Evolutionary conservation across 495 filamentous ascomycete genomes (phyloP), one percentile per base, ranked within the genome.

Genomic region (Polyplosphaeria fusca): DNA sequence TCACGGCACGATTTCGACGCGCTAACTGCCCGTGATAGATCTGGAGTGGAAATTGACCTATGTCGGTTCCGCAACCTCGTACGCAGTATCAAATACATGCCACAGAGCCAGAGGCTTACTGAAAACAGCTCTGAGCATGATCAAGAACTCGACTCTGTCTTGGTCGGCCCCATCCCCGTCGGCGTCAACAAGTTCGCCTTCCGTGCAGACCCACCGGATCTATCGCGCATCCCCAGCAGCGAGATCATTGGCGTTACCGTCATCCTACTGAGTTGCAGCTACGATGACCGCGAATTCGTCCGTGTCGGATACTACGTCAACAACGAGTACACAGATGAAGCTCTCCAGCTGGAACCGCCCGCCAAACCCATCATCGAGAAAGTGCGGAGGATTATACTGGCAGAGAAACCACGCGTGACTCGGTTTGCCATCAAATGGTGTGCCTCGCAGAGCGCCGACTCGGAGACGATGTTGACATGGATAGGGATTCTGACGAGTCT

Each of bases 351-450:
- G 22, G 89, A 96, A 52, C 94, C 93, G 12, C 93, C 94, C 2
- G 80, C 89, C 41, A 94, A 95, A 77, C 88, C 90, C 26, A 80
- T 91, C 63, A 86, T 96, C 52, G 94, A 97, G 67, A 87, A 88
- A 64, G 89, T 98, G 52, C 80, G 86, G 55, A 82, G 93, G 50
- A 96, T 92, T 63, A 86, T 98, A 24, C 81, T 98, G 25, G 91
- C 93, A 1, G 91, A 96, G 75, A 98, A 98, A 82, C 93, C 93
- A 2, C 80, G 93, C 68, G 93, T 98, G 18, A 98, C 93, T 28
- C 81, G 93, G 48, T 98, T 98, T 65, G 90, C 91, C n/a, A 98
- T 98, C 74, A 97, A 97, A 74, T 98, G 93, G 93, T 95, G 81
- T 49, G 79, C 35, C 45, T 47, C 32, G 20, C 55, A 19, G 11